Evolutionary conservation across 106 monocot genomes (phyloP).

Genomic region (Alisma plantagoaquatica): DNA sequence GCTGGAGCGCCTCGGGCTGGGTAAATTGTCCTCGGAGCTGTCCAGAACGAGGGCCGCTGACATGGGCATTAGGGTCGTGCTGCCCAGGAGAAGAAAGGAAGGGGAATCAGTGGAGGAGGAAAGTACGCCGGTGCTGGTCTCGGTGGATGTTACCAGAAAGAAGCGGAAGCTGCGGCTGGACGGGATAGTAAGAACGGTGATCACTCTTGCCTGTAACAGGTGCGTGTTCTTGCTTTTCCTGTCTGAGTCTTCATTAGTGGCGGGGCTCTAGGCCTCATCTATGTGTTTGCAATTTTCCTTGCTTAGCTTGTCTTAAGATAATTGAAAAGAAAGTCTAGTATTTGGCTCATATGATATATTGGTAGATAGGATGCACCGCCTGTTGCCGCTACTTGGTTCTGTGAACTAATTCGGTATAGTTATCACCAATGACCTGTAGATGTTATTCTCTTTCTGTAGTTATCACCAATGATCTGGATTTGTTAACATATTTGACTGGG

Average conservation of each 20-base stretch:
- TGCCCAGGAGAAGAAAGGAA: conserved; percentile 16
- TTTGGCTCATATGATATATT: background rate
- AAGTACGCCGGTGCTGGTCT: conserved; percentile 62
- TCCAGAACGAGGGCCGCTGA: conserved; percentile 57
- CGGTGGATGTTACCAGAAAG: conserved; percentile 75
- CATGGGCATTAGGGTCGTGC: conserved; percentile 59
- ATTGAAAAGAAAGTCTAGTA: background rate
- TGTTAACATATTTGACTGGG: too few species aligned
- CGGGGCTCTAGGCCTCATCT: too few species aligned
- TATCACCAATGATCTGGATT: too few species aligned
- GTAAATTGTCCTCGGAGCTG: conserved; percentile 37
- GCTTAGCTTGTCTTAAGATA: background rate
- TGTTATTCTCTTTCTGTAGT: too few species aligned
- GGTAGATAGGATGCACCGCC: too few species aligned
- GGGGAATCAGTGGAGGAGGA: conserved; percentile 14
- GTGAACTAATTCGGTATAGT: too few species aligned
- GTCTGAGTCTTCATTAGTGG: too few species aligned
- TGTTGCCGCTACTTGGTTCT: too few species aligned
- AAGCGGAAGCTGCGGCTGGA: conserved; percentile 76
- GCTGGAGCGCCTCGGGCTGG: conserved; percentile 72
- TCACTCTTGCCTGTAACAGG: conserved; percentile 85
- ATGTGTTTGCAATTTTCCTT: background rate
- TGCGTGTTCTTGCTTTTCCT: too few species aligned
- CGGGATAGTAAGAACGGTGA: conserved; percentile 83
- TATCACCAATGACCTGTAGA: too few species aligned